Base-by-base conservation (phyloP, 768 basidiomycete species). In the Phaffia tasmanica region DNA sequence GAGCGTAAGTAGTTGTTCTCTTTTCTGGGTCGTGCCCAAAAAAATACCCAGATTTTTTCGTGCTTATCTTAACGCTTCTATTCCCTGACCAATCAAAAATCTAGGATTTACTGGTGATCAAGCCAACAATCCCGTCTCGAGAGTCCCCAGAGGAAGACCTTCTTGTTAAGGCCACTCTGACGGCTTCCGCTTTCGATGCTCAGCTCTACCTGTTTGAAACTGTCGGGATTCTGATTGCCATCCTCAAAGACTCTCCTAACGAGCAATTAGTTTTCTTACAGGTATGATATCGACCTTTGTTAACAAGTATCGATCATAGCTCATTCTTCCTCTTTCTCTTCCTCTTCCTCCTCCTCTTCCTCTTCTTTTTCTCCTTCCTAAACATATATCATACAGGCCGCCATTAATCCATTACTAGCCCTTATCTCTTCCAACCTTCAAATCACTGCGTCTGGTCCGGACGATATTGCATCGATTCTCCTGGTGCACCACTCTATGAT, bases 161-260 rank as follows among this genome's bases (percentile, higher is more conserved):
- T 21, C 81, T 99, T 30, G 79, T 83, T 21, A 93, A 94, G 74
- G 87, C 89, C 0, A 84, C 83, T 58, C 83, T 84, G 62, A 77
- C 84, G 53, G 56, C 25, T 32, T 54, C 50, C 47, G 23, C 61
- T 11, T 93, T 97, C 74, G 86, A 90, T 70, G 84, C 89, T 16
- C 95, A 99, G 75, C 79, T 98, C 27, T 94, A 97, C 75, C 81
- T 99, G 14, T 99, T 90, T 75, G 95, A 99, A 77, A 86, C 91
- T 0, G 82, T 85, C 29, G 95, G 95, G 30, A 86, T 82, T 15
- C 82, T 98, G 47, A 83, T 88, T 61, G 89, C 88, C 18, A 76
- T 89, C n/a, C 79, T 89, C 50, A 84, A 77, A 74, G 79, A 78
- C 46, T 69, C 78, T 14, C 81, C 86, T 1, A 82, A 85, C 27